phyloP scores from a whole-genome alignment of 2,329 filamentous ascomycete species.

The Xylaria sp. region DNA sequence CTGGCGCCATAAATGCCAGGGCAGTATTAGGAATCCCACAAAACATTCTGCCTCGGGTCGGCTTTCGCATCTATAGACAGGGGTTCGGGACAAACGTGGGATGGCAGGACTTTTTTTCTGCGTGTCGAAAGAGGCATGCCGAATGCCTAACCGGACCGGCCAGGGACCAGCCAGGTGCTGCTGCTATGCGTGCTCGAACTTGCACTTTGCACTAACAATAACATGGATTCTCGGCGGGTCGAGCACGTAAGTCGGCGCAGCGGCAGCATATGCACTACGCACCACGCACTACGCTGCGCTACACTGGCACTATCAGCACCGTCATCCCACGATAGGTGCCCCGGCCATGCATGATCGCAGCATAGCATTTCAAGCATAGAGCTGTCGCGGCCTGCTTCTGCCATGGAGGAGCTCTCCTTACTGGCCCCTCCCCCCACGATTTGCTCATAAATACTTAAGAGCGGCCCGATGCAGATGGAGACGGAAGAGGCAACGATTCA shows the following conservation, averaged over 20 bases:
- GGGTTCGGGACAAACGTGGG: conserved; percentile 28
- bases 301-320: conserved; percentile 9
- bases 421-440: conserved; percentile 31
- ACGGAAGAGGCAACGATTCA: conserved; percentile 36
- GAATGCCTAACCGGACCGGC: conserved; percentile 22
- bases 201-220: not conserved
- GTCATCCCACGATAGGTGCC: conserved; percentile 27
- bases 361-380: conserved; percentile 16
- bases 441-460: conserved; percentile 17
- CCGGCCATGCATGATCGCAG: conserved; percentile 25
- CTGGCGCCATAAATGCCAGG: not conserved
- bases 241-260: conserved; percentile 9
- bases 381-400: conserved; percentile 23
- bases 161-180: not conserved
- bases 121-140: conserved; percentile 37
- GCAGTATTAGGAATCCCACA: conserved; percentile 12
- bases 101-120: conserved; percentile 18
- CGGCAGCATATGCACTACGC: too few relatives aligned
- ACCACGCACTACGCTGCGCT: not conserved
- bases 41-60: conserved; percentile 9
- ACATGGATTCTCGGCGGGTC: conserved; percentile 29
- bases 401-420: conserved; percentile 15
- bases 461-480: conserved; percentile 28
- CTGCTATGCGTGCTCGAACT: conserved; percentile 6
- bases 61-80: conserved; percentile 27